phyloP scores from a whole-genome alignment of 768 basidiomycete genomes.

The Rhodotorula paludigena region DNA sequence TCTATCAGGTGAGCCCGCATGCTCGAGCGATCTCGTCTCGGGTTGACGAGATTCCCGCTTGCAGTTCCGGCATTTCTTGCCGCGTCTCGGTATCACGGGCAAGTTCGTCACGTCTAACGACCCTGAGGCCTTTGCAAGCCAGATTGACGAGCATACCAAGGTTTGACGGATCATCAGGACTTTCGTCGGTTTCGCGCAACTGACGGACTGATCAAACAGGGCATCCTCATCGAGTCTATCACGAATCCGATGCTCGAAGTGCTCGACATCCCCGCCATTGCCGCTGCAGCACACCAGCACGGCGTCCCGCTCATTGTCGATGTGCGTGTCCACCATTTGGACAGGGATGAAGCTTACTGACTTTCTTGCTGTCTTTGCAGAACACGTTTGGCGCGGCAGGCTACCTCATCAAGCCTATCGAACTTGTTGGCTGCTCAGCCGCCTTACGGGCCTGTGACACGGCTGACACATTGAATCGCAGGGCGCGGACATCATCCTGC shows the following conservation, averaged over 20 bases:
- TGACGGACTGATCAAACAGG: conserved; percentile 42
- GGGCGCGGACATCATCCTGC: conserved; percentile 73
- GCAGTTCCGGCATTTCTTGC: conserved; percentile 51
- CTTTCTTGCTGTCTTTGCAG: not conserved
- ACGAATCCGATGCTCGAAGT: conserved; percentile 67
- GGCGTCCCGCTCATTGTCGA: conserved; percentile 72
- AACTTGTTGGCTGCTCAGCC: conserved; percentile 33
- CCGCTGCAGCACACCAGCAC: conserved; percentile 66
- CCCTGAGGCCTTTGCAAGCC: not conserved
- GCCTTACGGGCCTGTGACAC: fast-evolving
- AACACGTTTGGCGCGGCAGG: conserved; percentile 37
- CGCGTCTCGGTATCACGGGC: conserved; percentile 59
- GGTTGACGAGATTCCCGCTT: too few species aligned
- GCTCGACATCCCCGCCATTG: conserved; percentile 59
- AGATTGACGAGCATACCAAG: conserved; percentile 49
- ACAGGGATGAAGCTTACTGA: too few species aligned
- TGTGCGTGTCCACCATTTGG: conserved; percentile 44
- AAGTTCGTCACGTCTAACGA: not conserved
- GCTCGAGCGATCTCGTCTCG: too few species aligned
- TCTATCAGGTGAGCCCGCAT: not conserved
- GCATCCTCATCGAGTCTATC: conserved; percentile 59
- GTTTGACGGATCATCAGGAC: not conserved
- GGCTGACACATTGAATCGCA: conserved; percentile 39
- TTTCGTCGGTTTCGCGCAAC: not conserved
- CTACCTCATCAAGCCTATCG: conserved; percentile 65